Conservation (phyloP, 257 asterid species). For the Cynanchum wilfordii region DNA sequence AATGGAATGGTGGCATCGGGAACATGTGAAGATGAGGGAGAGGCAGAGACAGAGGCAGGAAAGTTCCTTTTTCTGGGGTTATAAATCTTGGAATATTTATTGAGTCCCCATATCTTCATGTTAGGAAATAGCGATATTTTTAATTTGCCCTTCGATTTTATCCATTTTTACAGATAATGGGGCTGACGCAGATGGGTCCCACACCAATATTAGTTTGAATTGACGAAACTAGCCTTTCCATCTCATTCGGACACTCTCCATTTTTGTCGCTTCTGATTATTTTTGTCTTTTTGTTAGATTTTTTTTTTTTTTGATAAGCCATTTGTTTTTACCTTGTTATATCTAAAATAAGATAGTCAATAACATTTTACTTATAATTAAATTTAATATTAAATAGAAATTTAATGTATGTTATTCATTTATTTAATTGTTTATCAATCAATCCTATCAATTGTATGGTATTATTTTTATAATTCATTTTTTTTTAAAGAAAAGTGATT, state of each 20-base stretch:
- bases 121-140: too few relatives aligned
- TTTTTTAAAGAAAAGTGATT: too few relatives aligned
- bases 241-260: neutral
- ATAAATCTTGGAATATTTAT: conserved; percentile 23
- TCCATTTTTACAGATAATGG: conserved; percentile 17
- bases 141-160: conserved; percentile 19
- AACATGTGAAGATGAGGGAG: neutral
- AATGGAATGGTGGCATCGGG: neutral
- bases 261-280: neutral
- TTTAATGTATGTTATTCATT: too few relatives aligned
- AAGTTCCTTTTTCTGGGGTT: neutral
- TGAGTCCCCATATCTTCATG: conserved; percentile 6
- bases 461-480: too few relatives aligned
- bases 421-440: too few relatives aligned
- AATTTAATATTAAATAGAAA: too few relatives aligned
- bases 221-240: neutral
- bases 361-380: too few relatives aligned
- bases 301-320: too few relatives aligned
- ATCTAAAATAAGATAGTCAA: too few relatives aligned
- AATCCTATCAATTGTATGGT: too few relatives aligned
- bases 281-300: neutral
- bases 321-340: too few relatives aligned
- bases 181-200: conserved; percentile 27
- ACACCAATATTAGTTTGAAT: neutral
- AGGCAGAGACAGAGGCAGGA: neutral